phyloP scores from a whole-genome alignment of 2,329 filamentous ascomycete genomes.

The Colletotrichum sp. region DNA sequence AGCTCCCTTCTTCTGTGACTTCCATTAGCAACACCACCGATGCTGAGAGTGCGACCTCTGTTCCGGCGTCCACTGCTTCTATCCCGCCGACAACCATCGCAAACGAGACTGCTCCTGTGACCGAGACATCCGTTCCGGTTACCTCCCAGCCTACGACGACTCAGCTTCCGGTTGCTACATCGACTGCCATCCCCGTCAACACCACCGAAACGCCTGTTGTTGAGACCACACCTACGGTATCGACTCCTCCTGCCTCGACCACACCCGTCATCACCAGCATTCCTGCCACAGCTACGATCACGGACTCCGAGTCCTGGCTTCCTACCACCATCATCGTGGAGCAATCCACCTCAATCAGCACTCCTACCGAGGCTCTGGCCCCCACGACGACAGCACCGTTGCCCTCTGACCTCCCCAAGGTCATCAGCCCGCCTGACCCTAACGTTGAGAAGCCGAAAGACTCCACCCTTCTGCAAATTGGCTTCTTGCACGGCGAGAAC shows the following conservation, averaged over 20 bases:
- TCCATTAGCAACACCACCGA: conserved; percentile 3
- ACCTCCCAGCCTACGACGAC: background rate
- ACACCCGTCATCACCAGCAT: conserved; percentile 39
- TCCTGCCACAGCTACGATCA: conserved; percentile 46
- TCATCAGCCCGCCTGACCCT: conserved; percentile 74
- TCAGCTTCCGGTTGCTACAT: background rate
- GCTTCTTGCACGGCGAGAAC: conserved; percentile 81
- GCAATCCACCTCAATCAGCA: conserved; percentile 45
- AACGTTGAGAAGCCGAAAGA: conserved; percentile 62
- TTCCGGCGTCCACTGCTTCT: background rate
- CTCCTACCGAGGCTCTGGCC: conserved; percentile 40
- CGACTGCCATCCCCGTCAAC: conserved; percentile 15
- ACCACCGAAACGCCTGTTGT: conserved; percentile 10
- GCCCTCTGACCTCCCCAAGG: conserved; percentile 72
- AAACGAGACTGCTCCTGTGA: conserved; percentile 4
- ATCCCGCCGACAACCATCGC: background rate
- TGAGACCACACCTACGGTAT: conserved; percentile 1
- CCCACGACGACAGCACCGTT: conserved; percentile 57
- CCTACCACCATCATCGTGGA: conserved; percentile 68
- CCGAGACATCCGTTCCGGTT: background rate
- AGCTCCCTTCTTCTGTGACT: conserved; percentile 7
- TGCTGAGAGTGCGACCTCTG: background rate
- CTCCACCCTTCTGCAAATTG: conserved; percentile 79
- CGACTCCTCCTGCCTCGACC: background rate
- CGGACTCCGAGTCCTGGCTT: conserved; percentile 52